Evolutionary conservation across 2,329 filamentous ascomycete species (phyloP), one percentile per base, ranked within the genome.

Genomic region (Endothia cerciana): DNA sequence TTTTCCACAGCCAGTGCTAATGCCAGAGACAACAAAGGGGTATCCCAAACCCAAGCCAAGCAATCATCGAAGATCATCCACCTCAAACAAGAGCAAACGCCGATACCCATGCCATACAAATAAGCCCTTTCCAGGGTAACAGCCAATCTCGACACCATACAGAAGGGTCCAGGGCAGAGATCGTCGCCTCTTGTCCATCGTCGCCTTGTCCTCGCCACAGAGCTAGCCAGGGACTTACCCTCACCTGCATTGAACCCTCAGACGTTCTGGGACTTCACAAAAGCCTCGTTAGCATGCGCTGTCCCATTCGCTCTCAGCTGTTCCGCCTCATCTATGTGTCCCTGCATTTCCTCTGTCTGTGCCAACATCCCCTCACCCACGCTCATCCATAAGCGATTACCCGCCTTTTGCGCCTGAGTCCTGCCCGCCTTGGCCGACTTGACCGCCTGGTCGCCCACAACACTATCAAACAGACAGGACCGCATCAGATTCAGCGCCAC

Each of bases 401-500:
- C 89, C 70, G 88, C 90, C 74, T 87, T 86, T 69, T 86, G 85
- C 5, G 90, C 89, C 79, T 91, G 89, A 51, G 84, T 85, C 30
- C 85, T 84, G 30, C 88, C 90, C 0, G 91, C 91, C 69, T 85
- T 84, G 4, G 90, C 89, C 73, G 90, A 91, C 78, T 93, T 93
- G 66, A 92, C 83, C 0, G 91, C 90, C 75, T 94, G 91, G 66
- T 91, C 90, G 60, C 93, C 93, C 4, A 96, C 87, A 17, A 94
- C 90, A 66, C 91, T 90, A 56, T 90, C 89, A 76, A 94, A 97
- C 73, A 97, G 91, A 61, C 89, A 87, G 73, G 86, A 88, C 62
- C 91, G 90, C 91, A 97, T 96, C 70, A 95, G 89, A 71, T 89
- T 93, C 66, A 97, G 86, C 6, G 91, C 89, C 69, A 97, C 91